Percentiles rank a stretch among this genome's conserved stretches.
Evolutionary conservation across 306 rosid species (phyloP).

Genomic region (Pterocarpus macrocarpus): DNA sequence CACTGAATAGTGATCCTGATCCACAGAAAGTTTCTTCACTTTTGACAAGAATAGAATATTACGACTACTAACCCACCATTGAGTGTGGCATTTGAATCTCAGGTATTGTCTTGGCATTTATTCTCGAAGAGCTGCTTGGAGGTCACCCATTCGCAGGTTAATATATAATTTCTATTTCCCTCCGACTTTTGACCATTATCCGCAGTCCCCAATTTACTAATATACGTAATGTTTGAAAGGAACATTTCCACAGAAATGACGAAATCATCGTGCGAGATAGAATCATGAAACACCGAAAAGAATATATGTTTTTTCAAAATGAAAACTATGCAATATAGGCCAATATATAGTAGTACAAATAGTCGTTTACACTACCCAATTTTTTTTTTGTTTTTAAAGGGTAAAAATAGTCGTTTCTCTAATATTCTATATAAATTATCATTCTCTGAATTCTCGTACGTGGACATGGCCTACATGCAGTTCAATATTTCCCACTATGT

Average conservation of each 20-base stretch:
- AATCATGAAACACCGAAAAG: not conserved
- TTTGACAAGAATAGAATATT: slow-evolving; percentile 40
- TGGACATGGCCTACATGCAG: not conserved
- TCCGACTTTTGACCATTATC: slow-evolving; percentile 2
- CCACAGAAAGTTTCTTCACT: slow-evolving; percentile 10
- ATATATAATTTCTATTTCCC: not conserved
- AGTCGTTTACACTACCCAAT: no score
- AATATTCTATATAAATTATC: not conserved
- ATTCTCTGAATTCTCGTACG: not conserved
- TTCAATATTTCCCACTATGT: not conserved
- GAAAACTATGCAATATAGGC: no score
- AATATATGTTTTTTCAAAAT: not conserved
- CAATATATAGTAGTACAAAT: no score
- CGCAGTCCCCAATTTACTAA: not conserved
- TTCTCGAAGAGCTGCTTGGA: slow-evolving; percentile 19
- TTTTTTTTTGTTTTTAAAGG: no score
- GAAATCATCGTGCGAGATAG: not conserved
- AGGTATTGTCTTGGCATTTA: not conserved
- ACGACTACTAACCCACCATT: slow-evolving; percentile 8
- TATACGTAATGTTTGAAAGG: not conserved
- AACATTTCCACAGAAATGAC: not conserved
- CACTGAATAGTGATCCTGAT: not conserved
- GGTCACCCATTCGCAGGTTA: not conserved
- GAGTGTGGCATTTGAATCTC: slow-evolving; percentile 2
- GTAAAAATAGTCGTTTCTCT: not conserved